A percentile compares a stretch with the other conserved stretches of the same genome.
Evolutionary conservation across 2,329 filamentous ascomycete species (phyloP).

Genomic region (Fusarium sulawesiense): DNA sequence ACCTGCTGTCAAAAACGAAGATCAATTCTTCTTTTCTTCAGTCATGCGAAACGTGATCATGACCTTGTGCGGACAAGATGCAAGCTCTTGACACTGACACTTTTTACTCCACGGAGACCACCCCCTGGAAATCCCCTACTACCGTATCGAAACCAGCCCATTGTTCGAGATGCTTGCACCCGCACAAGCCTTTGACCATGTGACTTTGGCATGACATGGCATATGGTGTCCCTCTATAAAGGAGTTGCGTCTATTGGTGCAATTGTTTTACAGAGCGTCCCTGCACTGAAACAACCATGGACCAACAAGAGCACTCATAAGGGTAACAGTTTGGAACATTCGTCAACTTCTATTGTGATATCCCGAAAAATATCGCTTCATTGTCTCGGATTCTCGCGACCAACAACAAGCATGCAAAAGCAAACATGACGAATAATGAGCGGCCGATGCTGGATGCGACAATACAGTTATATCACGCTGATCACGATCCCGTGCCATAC

Average conservation of each 20-base stretch:
- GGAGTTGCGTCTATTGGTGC: slow-evolving; percentile 28
- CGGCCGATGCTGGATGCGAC: slow-evolving; percentile 1
- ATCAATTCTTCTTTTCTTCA: not conserved
- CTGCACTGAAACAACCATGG: not conserved
- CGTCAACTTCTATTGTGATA: not conserved
- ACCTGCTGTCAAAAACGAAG: not conserved
- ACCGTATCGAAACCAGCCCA: slow-evolving; percentile 7
- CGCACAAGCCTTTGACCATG: slow-evolving; percentile 43
- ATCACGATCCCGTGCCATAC: slow-evolving; percentile 19
- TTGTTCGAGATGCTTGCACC: slow-evolving; percentile 34
- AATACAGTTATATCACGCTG: slow-evolving; percentile 2
- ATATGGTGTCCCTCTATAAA: slow-evolving; percentile 20
- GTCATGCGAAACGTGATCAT: slow-evolving; percentile 32
- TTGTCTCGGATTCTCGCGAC: not conserved
- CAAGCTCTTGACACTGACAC: slow-evolving; percentile 34
- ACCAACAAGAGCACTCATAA: not conserved
- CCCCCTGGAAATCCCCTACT: slow-evolving; percentile 7
- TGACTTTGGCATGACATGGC: slow-evolving; percentile 38
- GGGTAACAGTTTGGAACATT: not conserved
- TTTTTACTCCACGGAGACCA: slow-evolving; percentile 37
- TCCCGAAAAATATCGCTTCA: not conserved
- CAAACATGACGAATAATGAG: not conserved
- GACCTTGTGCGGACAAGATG: slow-evolving; percentile 25
- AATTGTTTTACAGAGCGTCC: not conserved
- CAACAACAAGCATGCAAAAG: not conserved